These are phyloP conservation scores for Trichophyton verrucosum DNA, from an alignment of 2,329 filamentous ascomycete species.

Conservation along the genomic window DNA sequence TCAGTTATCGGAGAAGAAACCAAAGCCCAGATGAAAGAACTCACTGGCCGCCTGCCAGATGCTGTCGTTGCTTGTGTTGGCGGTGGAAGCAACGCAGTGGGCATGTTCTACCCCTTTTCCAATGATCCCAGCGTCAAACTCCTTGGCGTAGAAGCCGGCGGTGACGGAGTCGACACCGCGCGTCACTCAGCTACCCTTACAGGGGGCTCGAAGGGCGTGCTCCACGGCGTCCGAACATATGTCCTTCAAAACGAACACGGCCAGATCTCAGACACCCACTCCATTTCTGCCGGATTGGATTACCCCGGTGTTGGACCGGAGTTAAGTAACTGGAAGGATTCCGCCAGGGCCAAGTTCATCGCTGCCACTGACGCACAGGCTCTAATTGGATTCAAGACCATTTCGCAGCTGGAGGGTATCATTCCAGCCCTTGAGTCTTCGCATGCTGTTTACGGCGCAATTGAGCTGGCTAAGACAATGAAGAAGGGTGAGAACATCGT, in stretches of 20 bases:
- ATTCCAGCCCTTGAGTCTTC: slow-evolving; percentile 91
- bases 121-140: slow-evolving; percentile 75
- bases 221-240: slow-evolving; percentile 93
- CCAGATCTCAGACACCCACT: slow-evolving; percentile 91
- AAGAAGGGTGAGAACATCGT: slow-evolving; percentile 78
- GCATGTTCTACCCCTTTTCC: slow-evolving; percentile 97
- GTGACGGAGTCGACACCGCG: slow-evolving; percentile 75
- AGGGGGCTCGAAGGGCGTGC: slow-evolving; percentile 76
- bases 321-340: slow-evolving; percentile 86
- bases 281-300: slow-evolving; percentile 88
- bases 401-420: slow-evolving; percentile 85
- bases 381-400: slow-evolving; percentile 70
- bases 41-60: slow-evolving; percentile 80
- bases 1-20: slow-evolving; percentile 93
- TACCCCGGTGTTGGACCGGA: slow-evolving; percentile 96
- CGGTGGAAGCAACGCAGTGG: slow-evolving; percentile 84
- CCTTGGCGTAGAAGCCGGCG: slow-evolving; percentile 86
- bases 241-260: slow-evolving; percentile 85
- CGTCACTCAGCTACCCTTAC: slow-evolving; percentile 81
- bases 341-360: slow-evolving; percentile 70
- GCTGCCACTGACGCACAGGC: slow-evolving; percentile 86
- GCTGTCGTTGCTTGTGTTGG: slow-evolving; percentile 95
- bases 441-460: slow-evolving; percentile 79
- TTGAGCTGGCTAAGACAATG: slow-evolving; percentile 89
- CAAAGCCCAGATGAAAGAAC: slow-evolving; percentile 75